Base-by-base conservation (phyloP, 73 alveolate species). In the Paramecium primaurelia region DNA sequence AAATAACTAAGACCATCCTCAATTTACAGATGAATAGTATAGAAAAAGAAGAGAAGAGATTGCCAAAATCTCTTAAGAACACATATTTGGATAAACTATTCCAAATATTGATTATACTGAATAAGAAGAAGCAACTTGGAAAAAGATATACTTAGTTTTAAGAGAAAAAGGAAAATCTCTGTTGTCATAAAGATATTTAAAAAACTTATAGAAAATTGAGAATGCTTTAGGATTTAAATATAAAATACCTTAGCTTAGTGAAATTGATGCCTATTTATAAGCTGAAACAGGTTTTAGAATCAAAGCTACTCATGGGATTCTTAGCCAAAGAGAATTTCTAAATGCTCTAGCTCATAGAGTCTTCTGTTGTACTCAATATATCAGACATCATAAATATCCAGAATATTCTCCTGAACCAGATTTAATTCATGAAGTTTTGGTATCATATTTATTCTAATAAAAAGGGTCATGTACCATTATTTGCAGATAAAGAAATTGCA, bases 281-380 rank as follows among this genome's bases (percentile, higher is more conserved):
- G 30, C 90, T 6, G 80, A 89, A 59, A 95, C 99, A 32, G 97
- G 97, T 54, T 96, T 96, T 95, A 86, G 97, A 59, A 42, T 96
- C 42, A 92, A 92, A 71, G 97, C 98, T 18, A 96, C 97, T 2
- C 97, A 95, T 83, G 99, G 99, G 1, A 83, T 95, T 26, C 58
- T 96, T 16, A 86, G 94, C 44, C 90, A 96, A 85, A 92, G 99
- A 85, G 97, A 94, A 45, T 96, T 96, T 80, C 91, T 96, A 89
- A 95, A 96, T 89, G 99, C 98, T 16, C 95, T 96, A 5, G 99
- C 98, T 12, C 97, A 94, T 84, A 95, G 95, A 90, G 94, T 95
- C 9, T 96, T 96, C 93, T 96, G 92, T 86, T 95, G 97, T 14
- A 96, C 99, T 0, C 90, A 95, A 80, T 96, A 95, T 84, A 96